Evolutionary conservation across 2,329 filamentous ascomycete genomes (phyloP).

Genomic region (Lachnum nothofagi): DNA sequence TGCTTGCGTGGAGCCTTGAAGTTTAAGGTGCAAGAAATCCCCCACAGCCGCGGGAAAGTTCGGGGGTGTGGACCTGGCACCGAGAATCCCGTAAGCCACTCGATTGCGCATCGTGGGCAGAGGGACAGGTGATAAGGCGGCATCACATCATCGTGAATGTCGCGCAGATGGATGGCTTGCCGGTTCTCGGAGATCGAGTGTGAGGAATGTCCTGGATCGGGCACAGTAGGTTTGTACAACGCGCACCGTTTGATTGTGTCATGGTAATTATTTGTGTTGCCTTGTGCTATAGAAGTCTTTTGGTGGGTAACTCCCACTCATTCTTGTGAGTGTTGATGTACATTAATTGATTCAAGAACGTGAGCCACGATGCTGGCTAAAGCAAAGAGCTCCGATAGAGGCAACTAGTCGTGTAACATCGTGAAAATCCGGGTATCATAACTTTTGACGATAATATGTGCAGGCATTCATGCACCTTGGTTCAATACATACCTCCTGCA

Average conservation of each 20-base stretch:
- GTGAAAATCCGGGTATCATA: slow-evolving; percentile 7
- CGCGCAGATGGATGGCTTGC: slow-evolving; percentile 13
- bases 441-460: neutral
- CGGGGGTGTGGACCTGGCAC: too few relatives aligned
- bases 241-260: neutral
- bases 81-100: neutral
- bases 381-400: neutral
- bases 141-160: slow-evolving; percentile 9
- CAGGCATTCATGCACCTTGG: slow-evolving; percentile 12
- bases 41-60: too few relatives aligned
- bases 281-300: too few relatives aligned
- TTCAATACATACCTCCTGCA: slow-evolving; percentile 30
- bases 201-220: neutral
- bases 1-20: too few relatives aligned
- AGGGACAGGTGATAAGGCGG: neutral
- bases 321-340: too few relatives aligned
- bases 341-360: neutral
- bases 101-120: slow-evolving; percentile 1
- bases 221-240: neutral
- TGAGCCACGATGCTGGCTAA: neutral
- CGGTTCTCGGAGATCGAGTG: slow-evolving; percentile 15
- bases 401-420: neutral
- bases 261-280: too few relatives aligned
- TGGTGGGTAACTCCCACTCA: too few relatives aligned
- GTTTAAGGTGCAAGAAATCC: too few relatives aligned